A percentile compares a stretch with the other conserved stretches of the same genome.
Evolutionary conservation across 1,139 yeast species (phyloP).

Genomic region (Blastobotrys proliferans): DNA sequence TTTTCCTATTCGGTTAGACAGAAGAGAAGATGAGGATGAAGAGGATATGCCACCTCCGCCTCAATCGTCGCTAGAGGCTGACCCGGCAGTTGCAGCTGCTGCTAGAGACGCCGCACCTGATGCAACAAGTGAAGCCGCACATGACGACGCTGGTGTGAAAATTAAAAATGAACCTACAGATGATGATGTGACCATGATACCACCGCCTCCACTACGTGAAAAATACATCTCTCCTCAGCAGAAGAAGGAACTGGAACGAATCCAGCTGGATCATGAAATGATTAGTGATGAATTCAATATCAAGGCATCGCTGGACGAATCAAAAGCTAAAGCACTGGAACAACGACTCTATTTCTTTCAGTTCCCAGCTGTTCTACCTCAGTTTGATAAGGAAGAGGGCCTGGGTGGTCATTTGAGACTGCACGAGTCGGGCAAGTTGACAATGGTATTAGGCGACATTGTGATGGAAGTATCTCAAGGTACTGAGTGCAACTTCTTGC

Average conservation of each 20-base stretch:
- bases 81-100: background rate
- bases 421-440: conserved; percentile 76
- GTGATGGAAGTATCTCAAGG: conserved; percentile 70
- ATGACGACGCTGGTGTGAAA: conserved; percentile 9
- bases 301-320: conserved; percentile 13
- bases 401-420: conserved; percentile 66
- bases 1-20: conserved; percentile 31
- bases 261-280: conserved; percentile 26
- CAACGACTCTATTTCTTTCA: conserved; percentile 58
- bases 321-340: conserved; percentile 29
- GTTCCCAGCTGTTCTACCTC: conserved; percentile 65
- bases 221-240: conserved; percentile 23
- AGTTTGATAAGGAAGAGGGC: conserved; percentile 46
- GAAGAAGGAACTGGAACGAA: conserved; percentile 22
- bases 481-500: conserved; percentile 66
- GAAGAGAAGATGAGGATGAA: conserved; percentile 31
- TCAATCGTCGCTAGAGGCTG: background rate
- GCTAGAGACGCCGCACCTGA: conserved; percentile 7
- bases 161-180: conserved; percentile 22
- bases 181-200: conserved; percentile 1
- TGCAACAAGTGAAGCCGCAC: background rate
- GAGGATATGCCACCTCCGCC: conserved; percentile 34
- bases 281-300: conserved; percentile 30
- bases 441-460: conserved; percentile 69
- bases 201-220: too few relatives aligned